These are phyloP conservation scores for Cryptococcus deneoformans DNA, from an alignment of 1,284 basidiomycete species.

Conservation along the genomic window DNA sequence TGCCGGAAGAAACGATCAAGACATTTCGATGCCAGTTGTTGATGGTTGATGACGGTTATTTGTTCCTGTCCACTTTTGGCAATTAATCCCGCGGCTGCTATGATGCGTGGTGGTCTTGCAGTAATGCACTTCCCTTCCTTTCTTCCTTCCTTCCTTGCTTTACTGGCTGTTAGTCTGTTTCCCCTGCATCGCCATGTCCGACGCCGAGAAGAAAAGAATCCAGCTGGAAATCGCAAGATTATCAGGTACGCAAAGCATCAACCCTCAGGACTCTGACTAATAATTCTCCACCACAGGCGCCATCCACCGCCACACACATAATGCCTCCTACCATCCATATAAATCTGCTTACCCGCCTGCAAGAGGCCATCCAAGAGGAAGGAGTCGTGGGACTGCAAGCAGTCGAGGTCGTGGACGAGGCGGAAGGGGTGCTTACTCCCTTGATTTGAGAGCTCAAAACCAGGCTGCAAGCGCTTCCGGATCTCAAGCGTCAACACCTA, in stretches of 20 bases:
- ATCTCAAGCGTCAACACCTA: conserved; percentile 2
- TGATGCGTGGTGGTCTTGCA: too few species aligned
- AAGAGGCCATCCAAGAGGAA: conserved; percentile 6
- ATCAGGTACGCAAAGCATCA: conserved; percentile 31
- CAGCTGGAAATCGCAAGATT: conserved; percentile 48
- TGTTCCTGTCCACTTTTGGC: too few species aligned
- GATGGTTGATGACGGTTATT: too few species aligned
- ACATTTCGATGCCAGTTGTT: too few species aligned
- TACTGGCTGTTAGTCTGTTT: not conserved
- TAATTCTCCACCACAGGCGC: conserved; percentile 22
- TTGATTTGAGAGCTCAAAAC: conserved; percentile 23
- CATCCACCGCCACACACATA: conserved; percentile 28
- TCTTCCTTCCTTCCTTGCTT: too few species aligned
- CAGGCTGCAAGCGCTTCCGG: not conserved
- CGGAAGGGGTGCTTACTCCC: conserved; percentile 16
- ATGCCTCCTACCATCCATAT: conserved; percentile 35
- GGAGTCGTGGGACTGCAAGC: conserved; percentile 10
- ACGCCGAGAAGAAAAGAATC: conserved; percentile 39
- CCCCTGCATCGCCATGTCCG: not conserved
- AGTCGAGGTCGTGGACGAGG: conserved; percentile 11
- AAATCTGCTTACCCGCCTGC: conserved; percentile 11
- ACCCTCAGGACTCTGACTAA: not conserved
- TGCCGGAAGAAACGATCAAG: too few species aligned
- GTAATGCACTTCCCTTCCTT: too few species aligned
- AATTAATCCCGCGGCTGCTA: too few species aligned